Conservation (phyloP, 192 early-diverging fungal genomes). For the Diversispora epigaea region DNA sequence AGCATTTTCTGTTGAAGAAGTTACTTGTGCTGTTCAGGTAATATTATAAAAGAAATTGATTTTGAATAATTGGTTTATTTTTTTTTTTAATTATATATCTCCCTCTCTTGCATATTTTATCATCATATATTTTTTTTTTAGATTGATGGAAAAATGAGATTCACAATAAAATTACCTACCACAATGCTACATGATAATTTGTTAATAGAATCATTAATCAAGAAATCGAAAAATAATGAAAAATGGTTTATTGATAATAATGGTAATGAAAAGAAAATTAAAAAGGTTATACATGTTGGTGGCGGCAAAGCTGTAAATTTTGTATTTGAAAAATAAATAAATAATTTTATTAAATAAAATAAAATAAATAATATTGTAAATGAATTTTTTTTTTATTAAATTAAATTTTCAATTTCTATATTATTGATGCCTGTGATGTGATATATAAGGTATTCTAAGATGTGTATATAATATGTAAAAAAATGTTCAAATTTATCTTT, state of each 20-base stretch:
- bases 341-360: not conserved
- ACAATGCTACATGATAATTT: conserved; percentile 37
- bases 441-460: too few relatives aligned
- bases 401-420: too few relatives aligned
- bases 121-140: conserved; percentile 37
- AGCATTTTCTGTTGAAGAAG: conserved; percentile 50
- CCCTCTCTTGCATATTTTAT: too few relatives aligned
- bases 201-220: conserved; percentile 47
- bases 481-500: too few relatives aligned
- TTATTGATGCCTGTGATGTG: too few relatives aligned
- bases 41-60: not conserved
- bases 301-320: conserved; percentile 76
- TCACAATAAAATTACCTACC: conserved; percentile 53
- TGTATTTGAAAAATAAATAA: conserved; percentile 47
- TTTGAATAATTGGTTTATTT: conserved; percentile 33
- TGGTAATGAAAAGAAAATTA: conserved; percentile 39
- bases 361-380: too few relatives aligned
- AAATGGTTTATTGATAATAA: conserved; percentile 57
- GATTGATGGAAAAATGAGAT: conserved; percentile 79
- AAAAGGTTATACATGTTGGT: conserved; percentile 68
- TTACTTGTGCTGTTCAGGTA: conserved; percentile 57
- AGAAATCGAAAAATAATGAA: conserved; percentile 40
- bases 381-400: too few relatives aligned
- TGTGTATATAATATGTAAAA: too few relatives aligned
- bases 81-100: not conserved